Percentiles rank a stretch among this genome's conserved stretches.
phyloP scores from a whole-genome alignment of 176 grass and related monocot species.

The Eleusine coracana region DNA sequence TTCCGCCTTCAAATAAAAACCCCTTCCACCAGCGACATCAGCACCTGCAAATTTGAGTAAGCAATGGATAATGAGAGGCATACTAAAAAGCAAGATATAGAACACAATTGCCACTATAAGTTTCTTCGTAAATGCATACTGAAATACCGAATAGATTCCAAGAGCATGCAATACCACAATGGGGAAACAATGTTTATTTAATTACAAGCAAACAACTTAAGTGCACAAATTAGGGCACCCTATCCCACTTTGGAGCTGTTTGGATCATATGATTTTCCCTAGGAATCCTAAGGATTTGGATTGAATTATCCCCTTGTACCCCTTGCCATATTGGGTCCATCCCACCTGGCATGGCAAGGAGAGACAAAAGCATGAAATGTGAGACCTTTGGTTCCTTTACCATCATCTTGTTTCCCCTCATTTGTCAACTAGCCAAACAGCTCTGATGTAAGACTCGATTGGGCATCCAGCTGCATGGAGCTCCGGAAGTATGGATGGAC shows the following conservation, averaged over 20 bases:
- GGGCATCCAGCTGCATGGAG: too few species aligned
- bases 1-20: conserved; percentile 79
- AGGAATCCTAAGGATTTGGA: not conserved
- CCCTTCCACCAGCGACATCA: conserved; percentile 93
- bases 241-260: not conserved
- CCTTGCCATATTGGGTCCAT: too few species aligned
- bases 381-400: too few species aligned
- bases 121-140: not conserved
- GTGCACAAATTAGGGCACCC: not conserved
- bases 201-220: not conserved
- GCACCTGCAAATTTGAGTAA: conserved; percentile 53
- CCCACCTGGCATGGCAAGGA: too few species aligned
- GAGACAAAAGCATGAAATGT: too few species aligned
- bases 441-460: too few species aligned
- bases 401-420: too few species aligned
- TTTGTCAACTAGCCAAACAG: too few species aligned
- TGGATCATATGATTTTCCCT: not conserved
- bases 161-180: not conserved
- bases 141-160: not conserved
- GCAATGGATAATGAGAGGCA: not conserved
- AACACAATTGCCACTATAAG: not conserved
- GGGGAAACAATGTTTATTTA: not conserved
- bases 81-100: not conserved
- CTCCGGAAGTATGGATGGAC: too few species aligned
- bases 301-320: not conserved